Conservation (phyloP, 768 basidiomycete species). For the Hortiboletus campestris region DNA sequence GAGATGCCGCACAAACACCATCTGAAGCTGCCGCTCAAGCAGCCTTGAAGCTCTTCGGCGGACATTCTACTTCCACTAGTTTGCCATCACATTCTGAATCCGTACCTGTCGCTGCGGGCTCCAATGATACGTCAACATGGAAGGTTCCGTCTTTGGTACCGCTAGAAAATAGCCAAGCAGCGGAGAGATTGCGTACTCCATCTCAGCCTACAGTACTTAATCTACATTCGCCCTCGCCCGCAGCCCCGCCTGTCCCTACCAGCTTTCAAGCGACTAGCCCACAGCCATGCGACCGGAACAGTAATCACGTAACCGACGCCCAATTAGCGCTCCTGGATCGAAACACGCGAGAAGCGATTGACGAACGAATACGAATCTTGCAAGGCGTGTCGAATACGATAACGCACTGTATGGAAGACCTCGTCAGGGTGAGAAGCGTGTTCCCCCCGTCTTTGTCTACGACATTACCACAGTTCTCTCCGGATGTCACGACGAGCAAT, state of each 20-base stretch:
- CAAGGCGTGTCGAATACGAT: slow-evolving; percentile 75
- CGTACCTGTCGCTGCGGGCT: slow-evolving; percentile 1
- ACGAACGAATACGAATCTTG: slow-evolving; percentile 76
- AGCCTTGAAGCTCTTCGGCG: slow-evolving; percentile 51
- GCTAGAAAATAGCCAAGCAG: slow-evolving; percentile 11
- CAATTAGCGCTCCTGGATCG: slow-evolving; percentile 65
- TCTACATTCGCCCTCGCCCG: slow-evolving; percentile 11
- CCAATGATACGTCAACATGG: slow-evolving; percentile 17
- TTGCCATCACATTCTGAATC: slow-evolving; percentile 7
- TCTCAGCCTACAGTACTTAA: not conserved
- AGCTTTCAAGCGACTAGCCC: not conserved
- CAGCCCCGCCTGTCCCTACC: not conserved
- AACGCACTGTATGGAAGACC: slow-evolving; percentile 74
- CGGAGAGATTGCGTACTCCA: not conserved
- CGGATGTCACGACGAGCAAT: slow-evolving; percentile 7
- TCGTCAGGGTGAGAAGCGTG: slow-evolving; percentile 72
- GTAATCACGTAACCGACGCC: slow-evolving; percentile 37
- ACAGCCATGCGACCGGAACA: slow-evolving; percentile 37
- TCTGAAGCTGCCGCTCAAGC: slow-evolving; percentile 65
- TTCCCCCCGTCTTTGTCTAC: slow-evolving; percentile 43
- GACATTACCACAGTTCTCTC: slow-evolving; percentile 7
- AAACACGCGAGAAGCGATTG: slow-evolving; percentile 76
- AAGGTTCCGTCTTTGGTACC: slow-evolving; percentile 27
- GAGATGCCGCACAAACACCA: slow-evolving; percentile 29
- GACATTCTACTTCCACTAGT: slow-evolving; percentile 13